Conservation (phyloP, 148 eudicot species). For the Beta vulgaris region DNA sequence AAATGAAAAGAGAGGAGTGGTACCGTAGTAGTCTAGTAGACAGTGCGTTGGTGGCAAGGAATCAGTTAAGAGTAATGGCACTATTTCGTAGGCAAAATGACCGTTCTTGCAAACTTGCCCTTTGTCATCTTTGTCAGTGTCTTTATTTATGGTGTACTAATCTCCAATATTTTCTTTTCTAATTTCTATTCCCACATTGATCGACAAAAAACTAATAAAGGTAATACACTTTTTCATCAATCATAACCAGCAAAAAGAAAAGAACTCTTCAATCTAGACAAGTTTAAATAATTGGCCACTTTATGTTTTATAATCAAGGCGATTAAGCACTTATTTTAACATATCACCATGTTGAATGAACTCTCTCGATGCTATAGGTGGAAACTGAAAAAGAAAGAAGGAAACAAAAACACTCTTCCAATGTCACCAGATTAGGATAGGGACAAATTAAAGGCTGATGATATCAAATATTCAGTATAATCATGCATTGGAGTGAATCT, state of each 20-base stretch:
- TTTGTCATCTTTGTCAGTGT: slow-evolving; percentile 21
- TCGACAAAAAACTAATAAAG: slow-evolving; percentile 11
- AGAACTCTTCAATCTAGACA: not conserved
- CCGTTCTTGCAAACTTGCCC: too few relatives aligned
- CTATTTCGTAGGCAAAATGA: too few relatives aligned
- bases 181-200: not conserved
- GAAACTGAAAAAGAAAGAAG: too few relatives aligned
- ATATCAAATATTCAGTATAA: not conserved
- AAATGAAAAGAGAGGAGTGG: too few relatives aligned
- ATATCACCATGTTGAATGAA: not conserved
- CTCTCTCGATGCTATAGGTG: not conserved
- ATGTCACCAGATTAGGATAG: not conserved
- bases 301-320: not conserved
- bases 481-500: not conserved
- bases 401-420: slow-evolving; percentile 5
- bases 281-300: not conserved
- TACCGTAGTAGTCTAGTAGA: too few relatives aligned
- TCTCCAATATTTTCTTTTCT: slow-evolving; percentile 2
- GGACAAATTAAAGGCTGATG: not conserved
- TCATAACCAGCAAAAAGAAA: slow-evolving; percentile 19
- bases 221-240: slow-evolving; percentile 8
- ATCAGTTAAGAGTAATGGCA: too few relatives aligned
- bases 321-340: too few relatives aligned
- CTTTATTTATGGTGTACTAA: too few relatives aligned
- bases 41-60: too few relatives aligned